Evolutionary conservation across 179 eudicot genomes (phyloP).

Genomic region (Spinacia oleracea): DNA sequence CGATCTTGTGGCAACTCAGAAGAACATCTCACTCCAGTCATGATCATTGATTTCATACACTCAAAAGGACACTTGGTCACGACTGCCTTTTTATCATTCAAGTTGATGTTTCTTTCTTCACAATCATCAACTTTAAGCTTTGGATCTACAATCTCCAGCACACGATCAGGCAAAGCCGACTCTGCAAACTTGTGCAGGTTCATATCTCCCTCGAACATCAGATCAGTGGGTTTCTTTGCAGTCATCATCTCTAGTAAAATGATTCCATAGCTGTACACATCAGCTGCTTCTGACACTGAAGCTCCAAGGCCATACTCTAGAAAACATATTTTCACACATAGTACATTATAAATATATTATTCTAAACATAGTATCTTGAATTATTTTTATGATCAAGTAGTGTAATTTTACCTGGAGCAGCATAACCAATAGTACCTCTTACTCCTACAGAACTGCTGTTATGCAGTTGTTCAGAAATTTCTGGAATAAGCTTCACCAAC

Average conservation of each 20-base stretch:
- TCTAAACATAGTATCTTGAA: too few species aligned
- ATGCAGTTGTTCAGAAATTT: background rate
- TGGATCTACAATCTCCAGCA: conserved; percentile 10
- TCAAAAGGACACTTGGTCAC: conserved; percentile 8
- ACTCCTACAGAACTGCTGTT: conserved; percentile 6
- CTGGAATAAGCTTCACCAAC: conserved; percentile 12
- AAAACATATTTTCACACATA: background rate
- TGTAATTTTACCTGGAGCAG: conserved; percentile 14
- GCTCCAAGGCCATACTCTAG: conserved; percentile 5
- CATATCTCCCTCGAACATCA: conserved; percentile 3
- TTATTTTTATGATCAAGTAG: background rate
- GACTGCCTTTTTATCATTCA: background rate
- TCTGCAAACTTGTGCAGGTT: conserved; percentile 10
- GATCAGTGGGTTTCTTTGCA: background rate
- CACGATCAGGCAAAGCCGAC: background rate
- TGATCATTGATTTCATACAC: conserved; percentile 19
- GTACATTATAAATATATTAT: background rate
- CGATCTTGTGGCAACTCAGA: conserved; percentile 13
- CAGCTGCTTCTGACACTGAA: background rate
- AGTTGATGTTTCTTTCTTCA: background rate
- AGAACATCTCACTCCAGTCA: conserved; percentile 12
- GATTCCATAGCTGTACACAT: conserved; percentile 13
- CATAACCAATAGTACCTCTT: conserved; percentile 16
- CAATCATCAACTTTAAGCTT: background rate
- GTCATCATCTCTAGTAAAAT: conserved; percentile 8